Conservation (phyloP, 75 land plant genomes). For the Gnetum montanum region DNA sequence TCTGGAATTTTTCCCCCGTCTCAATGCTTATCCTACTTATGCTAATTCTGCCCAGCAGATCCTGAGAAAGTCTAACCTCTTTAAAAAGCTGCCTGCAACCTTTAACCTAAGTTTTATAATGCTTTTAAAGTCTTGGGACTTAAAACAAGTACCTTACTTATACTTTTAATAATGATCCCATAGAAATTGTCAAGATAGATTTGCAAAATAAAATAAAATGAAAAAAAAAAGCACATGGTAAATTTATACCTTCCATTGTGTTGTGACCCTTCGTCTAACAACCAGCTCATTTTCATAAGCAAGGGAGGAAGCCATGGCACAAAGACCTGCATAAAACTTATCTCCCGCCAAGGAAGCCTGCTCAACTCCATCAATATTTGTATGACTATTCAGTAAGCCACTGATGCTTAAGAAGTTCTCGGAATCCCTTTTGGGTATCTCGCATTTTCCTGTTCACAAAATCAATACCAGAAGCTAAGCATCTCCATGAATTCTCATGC, state of each 20-base stretch:
- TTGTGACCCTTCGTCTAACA: conserved; percentile 9
- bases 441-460: neutral
- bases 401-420: conserved; percentile 13
- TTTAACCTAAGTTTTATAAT: too few species aligned
- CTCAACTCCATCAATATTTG: neutral
- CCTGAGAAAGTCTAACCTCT: too few species aligned
- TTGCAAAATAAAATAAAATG: too few species aligned
- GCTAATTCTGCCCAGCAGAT: too few species aligned
- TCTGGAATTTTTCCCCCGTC: too few species aligned
- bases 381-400: conserved; percentile 15
- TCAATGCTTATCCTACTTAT: too few species aligned
- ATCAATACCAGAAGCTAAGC: neutral
- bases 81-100: too few species aligned
- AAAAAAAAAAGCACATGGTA: too few species aligned
- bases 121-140: too few species aligned
- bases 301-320: conserved; percentile 39
- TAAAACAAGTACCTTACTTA: too few species aligned
- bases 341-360: neutral
- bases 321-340: conserved; percentile 11
- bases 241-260: conserved; percentile 35
- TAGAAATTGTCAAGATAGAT: too few species aligned
- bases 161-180: too few species aligned
- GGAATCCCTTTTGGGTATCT: conserved; percentile 4
- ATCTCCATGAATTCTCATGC: neutral
- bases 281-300: conserved; percentile 26